A percentile compares a stretch with the other conserved stretches of the same genome.
Conservation (phyloP, 805 yeast species). For the Candida easanensis region DNA sequence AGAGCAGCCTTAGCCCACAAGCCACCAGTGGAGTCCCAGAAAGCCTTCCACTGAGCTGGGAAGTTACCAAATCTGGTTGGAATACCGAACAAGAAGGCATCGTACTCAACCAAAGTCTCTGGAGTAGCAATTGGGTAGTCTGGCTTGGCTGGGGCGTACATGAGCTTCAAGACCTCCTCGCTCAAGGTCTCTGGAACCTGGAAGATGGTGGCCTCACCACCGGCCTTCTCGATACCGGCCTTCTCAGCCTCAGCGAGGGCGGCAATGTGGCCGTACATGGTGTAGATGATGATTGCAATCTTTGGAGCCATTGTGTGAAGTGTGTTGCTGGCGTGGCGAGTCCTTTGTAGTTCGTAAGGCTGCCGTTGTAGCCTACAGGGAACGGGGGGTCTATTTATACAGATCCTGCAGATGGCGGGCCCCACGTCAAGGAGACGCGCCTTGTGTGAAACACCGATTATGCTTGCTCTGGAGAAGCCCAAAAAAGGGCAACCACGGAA, state of each 20-base stretch:
- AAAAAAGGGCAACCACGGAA: too few species aligned
- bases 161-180: constrained; percentile 52
- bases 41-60: constrained; percentile 74
- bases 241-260: constrained; percentile 66
- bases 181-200: constrained; percentile 80
- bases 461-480: too few species aligned
- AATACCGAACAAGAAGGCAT: constrained; percentile 72
- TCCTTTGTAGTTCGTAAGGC: neutral
- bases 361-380: neutral
- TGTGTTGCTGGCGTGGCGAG: neutral
- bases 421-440: neutral
- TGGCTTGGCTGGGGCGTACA: constrained; percentile 67
- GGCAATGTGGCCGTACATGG: constrained; percentile 77
- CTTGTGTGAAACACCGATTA: too few species aligned
- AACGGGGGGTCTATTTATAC: neutral
- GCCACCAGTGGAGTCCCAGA: constrained; percentile 77
- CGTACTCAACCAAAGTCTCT: constrained; percentile 58
- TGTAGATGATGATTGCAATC: constrained; percentile 62
- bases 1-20: constrained; percentile 72
- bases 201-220: constrained; percentile 66
- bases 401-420: neutral
- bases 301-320: constrained; percentile 33
- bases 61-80: constrained; percentile 78
- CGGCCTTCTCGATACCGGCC: constrained; percentile 67
- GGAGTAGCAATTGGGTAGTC: constrained; percentile 55